Evolutionary conservation across 208 protist genomes (phyloP), one percentile per base, ranked within the genome.

Genomic region (Leishmania turanica): DNA sequence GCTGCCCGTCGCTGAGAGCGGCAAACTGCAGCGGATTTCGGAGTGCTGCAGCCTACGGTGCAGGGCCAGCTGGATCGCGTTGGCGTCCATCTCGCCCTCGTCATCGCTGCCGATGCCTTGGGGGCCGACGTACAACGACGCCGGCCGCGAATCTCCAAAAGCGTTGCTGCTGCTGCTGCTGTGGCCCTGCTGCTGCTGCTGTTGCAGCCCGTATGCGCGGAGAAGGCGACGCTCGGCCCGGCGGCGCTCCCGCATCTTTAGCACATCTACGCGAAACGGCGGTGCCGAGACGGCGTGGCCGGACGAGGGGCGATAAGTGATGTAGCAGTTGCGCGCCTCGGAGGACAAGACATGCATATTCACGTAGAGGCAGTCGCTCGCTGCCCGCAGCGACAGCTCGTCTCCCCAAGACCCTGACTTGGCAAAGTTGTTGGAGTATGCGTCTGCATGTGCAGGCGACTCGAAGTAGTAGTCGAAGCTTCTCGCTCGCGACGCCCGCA

Each of bases 291-390:
- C 88, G 17, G 91, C 86, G 21, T 49, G 72, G 47, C 95, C 89
- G 9, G 75, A n/a, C 64, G 84, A 85, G 9, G 94, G 94, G 7
- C 83, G 85, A 78, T 97, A 97, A 19, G 84, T 92, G 56, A 96
- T 95, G 82, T 95, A 95, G 85, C 87, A 97, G 84, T 96, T 92
- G 13, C 87, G 74, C 80, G 92, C 86, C 84, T 94, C 87, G 5
- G 93, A 96, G 37, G 95, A 96, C 21, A 96, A 80, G 58, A 97
- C 84, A 80, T 97, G 93, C 58, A 97, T 95, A 78, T 94, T 96
- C 47, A 96, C 83, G 80, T 87, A 92, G 40, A 97, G 83, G 85
- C 90, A 92, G 82, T 97, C 93, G 81, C 90, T 94, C 45, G 95
- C 95, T 7, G 83, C 95, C 37, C 93, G 92, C 40, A 98, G 85